These are phyloP conservation scores for Primulina tabacum DNA, from an alignment of 257 asterid species.

Conservation along the genomic window DNA sequence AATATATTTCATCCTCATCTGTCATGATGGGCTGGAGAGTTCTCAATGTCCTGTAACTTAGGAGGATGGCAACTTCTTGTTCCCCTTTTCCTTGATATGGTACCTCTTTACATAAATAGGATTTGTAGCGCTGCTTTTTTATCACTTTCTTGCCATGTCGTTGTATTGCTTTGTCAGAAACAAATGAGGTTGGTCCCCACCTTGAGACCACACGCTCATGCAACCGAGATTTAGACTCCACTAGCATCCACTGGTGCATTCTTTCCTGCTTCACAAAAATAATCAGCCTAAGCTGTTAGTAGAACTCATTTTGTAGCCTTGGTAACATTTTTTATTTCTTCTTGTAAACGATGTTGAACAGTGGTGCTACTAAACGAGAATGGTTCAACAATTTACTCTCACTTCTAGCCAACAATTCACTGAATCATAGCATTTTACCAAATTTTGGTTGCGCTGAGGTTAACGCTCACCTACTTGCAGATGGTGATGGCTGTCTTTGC, in stretches of 20 bases:
- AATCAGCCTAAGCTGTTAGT: not conserved
- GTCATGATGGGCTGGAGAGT: not conserved
- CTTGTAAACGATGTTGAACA: not conserved
- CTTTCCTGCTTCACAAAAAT: not conserved
- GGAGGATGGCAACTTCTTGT: not conserved
- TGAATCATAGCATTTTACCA: not conserved
- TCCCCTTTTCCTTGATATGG: not conserved
- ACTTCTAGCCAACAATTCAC: not conserved
- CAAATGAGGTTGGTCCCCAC: not conserved
- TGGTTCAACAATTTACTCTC: not conserved
- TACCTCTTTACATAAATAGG: not conserved
- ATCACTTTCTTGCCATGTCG: not conserved
- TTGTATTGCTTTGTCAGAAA: not conserved
- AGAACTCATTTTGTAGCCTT: not conserved
- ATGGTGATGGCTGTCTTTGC: constrained; percentile 94
- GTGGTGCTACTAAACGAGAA: not conserved
- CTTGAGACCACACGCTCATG: not conserved
- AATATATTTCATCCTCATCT: not conserved
- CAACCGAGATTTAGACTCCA: not conserved
- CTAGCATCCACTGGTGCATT: not conserved
- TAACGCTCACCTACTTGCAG: constrained; percentile 33
- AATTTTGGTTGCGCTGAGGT: constrained; percentile 4
- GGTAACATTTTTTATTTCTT: too few relatives aligned
- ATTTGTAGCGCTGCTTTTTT: not conserved
- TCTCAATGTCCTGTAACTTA: not conserved